Base-by-base conservation (phyloP, 805 yeast species). In the Ogataea salicorniae region DNA sequence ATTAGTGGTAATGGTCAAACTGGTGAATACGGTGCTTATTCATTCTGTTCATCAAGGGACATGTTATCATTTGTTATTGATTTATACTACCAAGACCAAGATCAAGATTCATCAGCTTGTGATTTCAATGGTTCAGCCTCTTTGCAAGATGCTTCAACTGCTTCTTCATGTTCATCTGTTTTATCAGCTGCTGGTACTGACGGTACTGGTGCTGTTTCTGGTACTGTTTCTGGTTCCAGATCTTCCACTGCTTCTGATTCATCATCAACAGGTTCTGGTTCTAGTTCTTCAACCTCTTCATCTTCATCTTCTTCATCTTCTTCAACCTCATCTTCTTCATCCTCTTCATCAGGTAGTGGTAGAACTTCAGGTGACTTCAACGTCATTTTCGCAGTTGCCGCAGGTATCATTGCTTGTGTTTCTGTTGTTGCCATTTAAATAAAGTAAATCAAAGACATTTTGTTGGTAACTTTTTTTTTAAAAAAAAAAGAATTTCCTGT, bases 21-120 rank as follows among this genome's bases (percentile, higher is more conserved):
- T 20, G 94, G 92, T 63, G 58, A 61, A 6, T 86, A 86, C 64
- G 94, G 94, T 66, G 74, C 83, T 29, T 80, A 74, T 69, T 84
- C 92, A 16, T 83, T 76, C 81, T 86, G 94, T 67, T 71, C 79
- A 18, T 66, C 77, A 46, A 78, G 82, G 67, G 85, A 82, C 48
- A 73, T 80, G 70, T 73, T 86, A 58, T 76, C 86, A 36, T 86
- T 75, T 60, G 76, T 80, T 37, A 64, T 86, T 68, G 80, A 84
- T 74, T 63, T 73, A 55, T 85, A 85, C 76, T 84, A 83, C 69
- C 64, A 69, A 47, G 64, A 64, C 9, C 70, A 80, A 46, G 75
- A 73, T 52, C 48, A 59, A 23, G 62, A 62, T 42, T 51, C 59
- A n/a, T 65, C 74, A 46, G 86, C 85, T 43, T 84, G 91, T 75